Percentiles rank a stretch among this genome's conserved stretches.
Evolutionary conservation across 2,329 filamentous ascomycete genomes (phyloP).

Genomic region (Microsporum audouinii): DNA sequence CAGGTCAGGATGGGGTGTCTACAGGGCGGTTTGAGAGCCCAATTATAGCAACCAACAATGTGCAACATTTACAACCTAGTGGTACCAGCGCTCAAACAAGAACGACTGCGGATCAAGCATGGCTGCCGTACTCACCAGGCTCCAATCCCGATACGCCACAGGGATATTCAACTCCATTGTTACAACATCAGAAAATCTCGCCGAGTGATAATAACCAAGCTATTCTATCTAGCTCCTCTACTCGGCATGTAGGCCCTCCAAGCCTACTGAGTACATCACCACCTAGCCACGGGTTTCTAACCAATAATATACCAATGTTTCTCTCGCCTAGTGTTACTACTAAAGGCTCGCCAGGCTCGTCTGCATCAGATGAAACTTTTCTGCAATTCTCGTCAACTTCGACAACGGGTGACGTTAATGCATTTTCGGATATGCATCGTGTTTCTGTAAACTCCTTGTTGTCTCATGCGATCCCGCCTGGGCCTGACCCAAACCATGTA

Average conservation of each 20-base stretch:
- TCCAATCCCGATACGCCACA: neutral
- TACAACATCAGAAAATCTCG: neutral
- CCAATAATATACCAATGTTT: neutral
- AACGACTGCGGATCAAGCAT: neutral
- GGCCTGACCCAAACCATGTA: conserved; percentile 14
- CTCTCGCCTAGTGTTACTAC: neutral
- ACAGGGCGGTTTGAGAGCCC: neutral
- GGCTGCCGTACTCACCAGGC: neutral
- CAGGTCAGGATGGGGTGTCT: neutral
- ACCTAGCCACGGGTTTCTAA: neutral
- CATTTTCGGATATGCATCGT: conserved; percentile 37
- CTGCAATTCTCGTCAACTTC: neutral
- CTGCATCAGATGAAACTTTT: conserved; percentile 5
- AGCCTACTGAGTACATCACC: too few species aligned
- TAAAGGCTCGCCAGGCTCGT: neutral
- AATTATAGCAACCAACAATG: neutral
- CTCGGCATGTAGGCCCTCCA: neutral
- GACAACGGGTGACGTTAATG: neutral
- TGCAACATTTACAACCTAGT: neutral
- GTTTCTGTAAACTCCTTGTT: conserved; percentile 57
- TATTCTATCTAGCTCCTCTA: neutral
- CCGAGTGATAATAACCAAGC: neutral
- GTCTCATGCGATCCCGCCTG: conserved; percentile 32
- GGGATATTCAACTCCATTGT: neutral
- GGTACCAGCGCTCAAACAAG: neutral